Conservation (phyloP, 108 stramenopile genomes). For the Seminavis robusta region DNA sequence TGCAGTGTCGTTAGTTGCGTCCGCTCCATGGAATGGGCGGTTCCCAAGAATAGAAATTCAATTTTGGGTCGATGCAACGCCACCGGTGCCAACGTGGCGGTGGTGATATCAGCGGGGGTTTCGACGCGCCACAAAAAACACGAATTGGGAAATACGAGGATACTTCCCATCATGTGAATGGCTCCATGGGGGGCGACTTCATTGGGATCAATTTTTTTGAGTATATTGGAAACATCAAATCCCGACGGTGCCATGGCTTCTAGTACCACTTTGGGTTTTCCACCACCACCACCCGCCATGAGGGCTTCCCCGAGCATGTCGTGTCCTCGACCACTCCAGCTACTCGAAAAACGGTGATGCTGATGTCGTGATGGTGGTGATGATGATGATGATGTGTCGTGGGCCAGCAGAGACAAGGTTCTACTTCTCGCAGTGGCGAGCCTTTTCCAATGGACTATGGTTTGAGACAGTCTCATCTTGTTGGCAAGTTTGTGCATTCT, state of each 20-base stretch:
- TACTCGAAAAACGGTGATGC: too few species aligned
- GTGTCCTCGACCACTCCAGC: constrained; percentile 2
- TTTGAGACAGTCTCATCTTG: too few species aligned
- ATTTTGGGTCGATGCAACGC: constrained; percentile 41
- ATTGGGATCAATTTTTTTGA: constrained; percentile 37
- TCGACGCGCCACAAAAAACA: constrained; percentile 68
- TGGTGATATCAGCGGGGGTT: constrained; percentile 40
- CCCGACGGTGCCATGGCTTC: constrained; percentile 53
- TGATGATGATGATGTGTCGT: too few species aligned
- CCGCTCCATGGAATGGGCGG: constrained; percentile 37
- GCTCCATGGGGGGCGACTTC: constrained; percentile 31
- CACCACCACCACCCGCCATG: constrained; percentile 6
- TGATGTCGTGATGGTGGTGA: too few species aligned
- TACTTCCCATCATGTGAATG: constrained; percentile 62
- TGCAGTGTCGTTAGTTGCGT: constrained; percentile 16
- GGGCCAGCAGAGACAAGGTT: too few species aligned
- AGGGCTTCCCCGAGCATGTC: neutral
- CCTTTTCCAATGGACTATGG: too few species aligned
- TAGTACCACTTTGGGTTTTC: constrained; percentile 41
- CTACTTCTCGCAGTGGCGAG: too few species aligned
- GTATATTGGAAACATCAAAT: constrained; percentile 55
- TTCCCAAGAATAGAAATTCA: constrained; percentile 76
- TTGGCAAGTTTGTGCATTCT: too few species aligned
- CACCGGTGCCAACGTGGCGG: constrained; percentile 55
- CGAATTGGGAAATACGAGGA: constrained; percentile 55